phyloP scores from a whole-genome alignment of 2,329 filamentous ascomycete species.

The Arthrobotrys pseudoclavata region DNA sequence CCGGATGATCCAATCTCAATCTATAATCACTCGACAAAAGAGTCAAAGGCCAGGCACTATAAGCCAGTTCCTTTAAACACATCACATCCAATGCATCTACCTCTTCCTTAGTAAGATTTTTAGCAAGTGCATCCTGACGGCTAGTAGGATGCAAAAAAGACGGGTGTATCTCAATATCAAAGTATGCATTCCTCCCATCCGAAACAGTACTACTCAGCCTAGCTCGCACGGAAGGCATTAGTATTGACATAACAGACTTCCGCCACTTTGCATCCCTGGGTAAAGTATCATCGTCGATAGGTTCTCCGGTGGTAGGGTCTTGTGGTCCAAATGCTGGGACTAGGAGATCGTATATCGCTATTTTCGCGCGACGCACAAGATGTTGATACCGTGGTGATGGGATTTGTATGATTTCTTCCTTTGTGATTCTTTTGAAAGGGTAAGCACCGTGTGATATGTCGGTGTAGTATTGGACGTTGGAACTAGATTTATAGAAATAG shows the following conservation, averaged over 20 bases:
- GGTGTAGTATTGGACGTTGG: not conserved
- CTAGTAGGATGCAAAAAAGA: not conserved
- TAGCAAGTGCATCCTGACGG: not conserved
- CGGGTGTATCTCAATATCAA: not conserved
- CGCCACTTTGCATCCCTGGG: not conserved
- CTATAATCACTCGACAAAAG: not conserved
- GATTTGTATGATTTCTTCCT: not conserved
- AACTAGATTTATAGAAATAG: not conserved
- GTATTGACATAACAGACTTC: not conserved
- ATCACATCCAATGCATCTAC: not conserved
- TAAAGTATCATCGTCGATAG: not conserved
- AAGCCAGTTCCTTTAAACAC: constrained; percentile 2
- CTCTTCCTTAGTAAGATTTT: not conserved
- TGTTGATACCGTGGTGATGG: not conserved
- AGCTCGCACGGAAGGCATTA: constrained; percentile 14
- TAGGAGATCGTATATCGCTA: not conserved
- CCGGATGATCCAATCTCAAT: constrained; percentile 1
- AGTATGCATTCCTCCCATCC: not conserved
- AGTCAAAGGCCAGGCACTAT: not conserved
- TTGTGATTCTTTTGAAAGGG: not conserved
- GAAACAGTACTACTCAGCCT: not conserved
- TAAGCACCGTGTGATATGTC: not conserved
- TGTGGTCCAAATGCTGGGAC: not conserved
- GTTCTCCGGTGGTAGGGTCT: not conserved
- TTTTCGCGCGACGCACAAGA: not conserved